These are phyloP conservation scores for Entomortierella parvispora DNA, from an alignment of 192 early-diverging fungal species.

Conservation along the genomic window DNA sequence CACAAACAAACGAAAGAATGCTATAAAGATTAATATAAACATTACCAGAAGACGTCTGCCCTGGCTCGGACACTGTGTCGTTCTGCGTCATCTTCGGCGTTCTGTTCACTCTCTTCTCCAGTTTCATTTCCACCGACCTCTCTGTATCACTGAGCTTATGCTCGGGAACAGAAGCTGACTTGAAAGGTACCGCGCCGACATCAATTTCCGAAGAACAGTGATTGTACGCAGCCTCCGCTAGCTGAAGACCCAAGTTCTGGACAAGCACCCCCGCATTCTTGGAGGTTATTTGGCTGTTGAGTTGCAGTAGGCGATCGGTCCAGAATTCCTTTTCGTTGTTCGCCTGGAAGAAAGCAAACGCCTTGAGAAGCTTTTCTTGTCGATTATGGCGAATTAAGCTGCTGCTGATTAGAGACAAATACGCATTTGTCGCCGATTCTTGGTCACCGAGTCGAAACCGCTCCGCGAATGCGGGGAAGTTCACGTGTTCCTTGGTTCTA, in stretches of 20 bases:
- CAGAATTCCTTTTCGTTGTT: constrained; percentile 3
- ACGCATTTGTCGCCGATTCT: constrained; percentile 1
- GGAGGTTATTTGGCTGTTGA: constrained; percentile 8
- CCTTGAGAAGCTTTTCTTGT: not conserved
- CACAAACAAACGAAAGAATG: too few species aligned
- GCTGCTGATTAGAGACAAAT: constrained; percentile 5
- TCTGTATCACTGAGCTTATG: constrained; percentile 6
- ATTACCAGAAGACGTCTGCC: too few species aligned
- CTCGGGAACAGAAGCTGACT: constrained; percentile 7
- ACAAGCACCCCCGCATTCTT: constrained; percentile 6
- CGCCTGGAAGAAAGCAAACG: not conserved
- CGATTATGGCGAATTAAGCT: constrained; percentile 4
- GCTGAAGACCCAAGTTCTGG: constrained; percentile 7
- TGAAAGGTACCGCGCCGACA: not conserved
- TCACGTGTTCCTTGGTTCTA: too few species aligned
- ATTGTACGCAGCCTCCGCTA: not conserved
- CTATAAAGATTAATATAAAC: too few species aligned
- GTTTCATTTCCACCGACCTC: not conserved
- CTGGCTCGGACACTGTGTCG: too few species aligned
- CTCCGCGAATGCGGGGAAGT: too few species aligned
- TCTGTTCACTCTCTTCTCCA: too few species aligned
- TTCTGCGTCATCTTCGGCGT: too few species aligned
- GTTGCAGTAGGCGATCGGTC: constrained; percentile 6
- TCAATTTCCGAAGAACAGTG: constrained; percentile 15
- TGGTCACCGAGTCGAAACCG: too few species aligned